Base-by-base conservation (phyloP, 176 grass and related monocot species). In the Eragrostis nindensis region DNA sequence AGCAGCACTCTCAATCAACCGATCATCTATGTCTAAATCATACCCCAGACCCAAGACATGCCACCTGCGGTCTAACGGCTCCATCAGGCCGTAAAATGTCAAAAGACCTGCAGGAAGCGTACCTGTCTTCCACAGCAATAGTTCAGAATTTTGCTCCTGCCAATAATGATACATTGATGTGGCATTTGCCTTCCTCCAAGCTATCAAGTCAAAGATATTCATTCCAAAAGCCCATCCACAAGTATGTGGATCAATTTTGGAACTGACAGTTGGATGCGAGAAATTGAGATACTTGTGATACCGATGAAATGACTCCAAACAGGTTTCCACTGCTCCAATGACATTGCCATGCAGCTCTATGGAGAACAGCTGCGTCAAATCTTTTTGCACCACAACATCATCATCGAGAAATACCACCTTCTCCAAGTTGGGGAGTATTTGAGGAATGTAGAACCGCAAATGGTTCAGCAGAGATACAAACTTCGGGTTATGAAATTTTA, bases 141-240 rank as follows among this genome's bases (percentile, higher is more conserved):
- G 82, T 30, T 96, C 93, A 82, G 87, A 87, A 90, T 99, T 99
- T 83, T 93, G 83, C 49, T 90, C 92, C 65, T 91, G 90, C 96
- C 92, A 98, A 90, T 99, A 95, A 78, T 96, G 90, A 81, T 93
- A 99, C 27, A 93, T 70, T 17, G 88, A 70, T 12, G 96, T 98
- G 11, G 85, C 82, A 39, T 99, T 87, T 56, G 70, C 85, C 75
- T 95, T 99, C 85, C 81, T 99, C 97, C 92, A 99, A 66, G 92
- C 86, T 80, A 99, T 99, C 21, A 99, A 82, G 78, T 99, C 93
- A 84, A 99, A 95, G 55, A 99, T 93, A 71, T 99, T 99, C 88
- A 99, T 93, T 71, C 97, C 93, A 88, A 99, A 96, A 79, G 97
- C 97, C 97, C 97, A 96, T 40, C 97, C 97, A 84, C 97, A 99